A percentile compares a stretch with the other conserved stretches of the same genome.
These are phyloP conservation scores for Zygnema circumcarinatum DNA, from an alignment of 139 green algal genomes.

Conservation along the genomic window DNA sequence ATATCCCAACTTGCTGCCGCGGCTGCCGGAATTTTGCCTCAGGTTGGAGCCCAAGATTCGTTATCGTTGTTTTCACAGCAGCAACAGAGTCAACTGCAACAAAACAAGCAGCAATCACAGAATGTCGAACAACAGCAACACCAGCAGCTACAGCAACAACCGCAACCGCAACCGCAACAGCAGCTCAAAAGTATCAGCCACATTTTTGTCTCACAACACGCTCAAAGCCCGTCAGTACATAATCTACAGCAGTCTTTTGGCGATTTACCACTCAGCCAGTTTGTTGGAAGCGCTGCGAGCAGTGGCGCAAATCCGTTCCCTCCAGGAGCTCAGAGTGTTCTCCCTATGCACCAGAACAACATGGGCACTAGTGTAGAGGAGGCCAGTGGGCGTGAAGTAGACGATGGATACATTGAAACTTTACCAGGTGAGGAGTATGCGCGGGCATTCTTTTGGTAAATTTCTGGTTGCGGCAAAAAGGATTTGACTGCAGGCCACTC, in stretches of 20 bases:
- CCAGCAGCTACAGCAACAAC: constrained; percentile 10
- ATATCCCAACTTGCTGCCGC: constrained; percentile 46
- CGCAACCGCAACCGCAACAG: constrained; percentile 7
- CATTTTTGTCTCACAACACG: not conserved
- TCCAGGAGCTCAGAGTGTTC: not conserved
- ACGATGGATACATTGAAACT: constrained; percentile 29
- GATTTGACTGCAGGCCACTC: too few species aligned
- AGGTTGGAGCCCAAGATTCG: constrained; percentile 12
- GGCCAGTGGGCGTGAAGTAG: not conserved
- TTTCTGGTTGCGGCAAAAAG: too few species aligned
- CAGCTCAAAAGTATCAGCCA: constrained; percentile 16
- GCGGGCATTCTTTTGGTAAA: too few species aligned
- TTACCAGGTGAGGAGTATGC: constrained; percentile 28
- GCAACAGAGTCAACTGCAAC: not conserved
- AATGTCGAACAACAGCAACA: constrained; percentile 14
- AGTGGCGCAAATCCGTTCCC: not conserved
- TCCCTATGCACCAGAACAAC: not conserved
- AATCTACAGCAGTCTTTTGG: not conserved
- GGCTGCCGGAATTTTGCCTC: constrained; percentile 43
- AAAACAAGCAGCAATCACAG: constrained; percentile 1
- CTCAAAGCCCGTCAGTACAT: not conserved
- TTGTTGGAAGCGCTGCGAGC: not conserved
- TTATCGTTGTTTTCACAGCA: not conserved
- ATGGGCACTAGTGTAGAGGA: not conserved
- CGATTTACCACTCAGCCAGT: not conserved